These are phyloP conservation scores for Marasmius oreades DNA, from an alignment of 1,284 basidiomycete genomes.

Conservation along the genomic window DNA sequence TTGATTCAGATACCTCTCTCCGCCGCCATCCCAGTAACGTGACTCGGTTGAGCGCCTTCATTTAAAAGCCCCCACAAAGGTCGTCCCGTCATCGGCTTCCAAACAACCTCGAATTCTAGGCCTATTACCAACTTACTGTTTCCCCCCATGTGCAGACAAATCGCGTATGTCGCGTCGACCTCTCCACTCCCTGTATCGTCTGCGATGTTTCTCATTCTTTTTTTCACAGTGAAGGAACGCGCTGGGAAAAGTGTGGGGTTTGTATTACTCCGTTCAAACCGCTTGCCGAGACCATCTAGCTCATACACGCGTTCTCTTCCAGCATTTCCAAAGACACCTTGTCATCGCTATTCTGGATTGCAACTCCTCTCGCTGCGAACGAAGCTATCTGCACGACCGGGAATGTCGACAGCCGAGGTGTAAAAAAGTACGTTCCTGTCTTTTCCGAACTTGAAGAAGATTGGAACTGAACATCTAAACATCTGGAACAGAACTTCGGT, in stretches of 20 bases:
- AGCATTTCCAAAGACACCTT: conserved; percentile 74
- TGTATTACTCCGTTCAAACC: conserved; percentile 26
- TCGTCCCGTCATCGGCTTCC: neutral
- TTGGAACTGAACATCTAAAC: conserved; percentile 3
- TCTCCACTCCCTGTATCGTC: neutral
- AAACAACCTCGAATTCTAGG: neutral
- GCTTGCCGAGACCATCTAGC: too few species aligned
- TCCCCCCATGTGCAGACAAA: conserved; percentile 47
- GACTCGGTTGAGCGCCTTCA: neutral
- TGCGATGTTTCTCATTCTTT: conserved; percentile 5
- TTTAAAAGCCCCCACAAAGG: neutral
- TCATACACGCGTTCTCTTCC: neutral
- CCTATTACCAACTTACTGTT: conserved; percentile 3
- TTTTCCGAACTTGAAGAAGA: conserved; percentile 1
- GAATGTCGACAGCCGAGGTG: conserved; percentile 50
- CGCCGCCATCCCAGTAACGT: neutral
- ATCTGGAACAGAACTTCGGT: conserved; percentile 43
- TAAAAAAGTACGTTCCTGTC: conserved; percentile 40
- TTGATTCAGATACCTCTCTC: neutral
- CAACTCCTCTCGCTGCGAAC: conserved; percentile 54
- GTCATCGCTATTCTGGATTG: conserved; percentile 70
- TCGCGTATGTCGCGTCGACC: conserved; percentile 41
- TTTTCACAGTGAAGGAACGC: conserved; percentile 59
- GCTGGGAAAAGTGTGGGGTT: conserved; percentile 66
- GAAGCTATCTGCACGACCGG: conserved; percentile 56